Percentiles rank a stretch among this genome's conserved stretches.
Conservation (phyloP, 2,329 filamentous ascomycete species). For the Exutisphaerella laricina region DNA sequence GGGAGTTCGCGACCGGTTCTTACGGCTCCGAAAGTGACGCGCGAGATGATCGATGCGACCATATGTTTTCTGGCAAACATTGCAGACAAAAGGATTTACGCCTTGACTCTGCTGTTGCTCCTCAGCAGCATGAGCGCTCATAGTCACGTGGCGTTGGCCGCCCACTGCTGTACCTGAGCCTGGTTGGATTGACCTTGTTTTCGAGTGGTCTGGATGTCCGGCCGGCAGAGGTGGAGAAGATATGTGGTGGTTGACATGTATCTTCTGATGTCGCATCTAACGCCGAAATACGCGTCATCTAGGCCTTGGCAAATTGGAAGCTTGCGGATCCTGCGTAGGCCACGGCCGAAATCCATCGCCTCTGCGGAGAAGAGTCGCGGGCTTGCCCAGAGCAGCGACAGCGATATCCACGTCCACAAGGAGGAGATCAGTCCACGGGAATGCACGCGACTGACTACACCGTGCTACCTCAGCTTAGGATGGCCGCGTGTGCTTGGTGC, state of each 20-base stretch:
- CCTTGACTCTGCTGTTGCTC: neutral
- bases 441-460: neutral
- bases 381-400: neutral
- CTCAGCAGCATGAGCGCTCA: neutral
- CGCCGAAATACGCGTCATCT: too few relatives aligned
- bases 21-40: conserved; percentile 20
- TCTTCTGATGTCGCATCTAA: too few relatives aligned
- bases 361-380: neutral
- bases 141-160: neutral
- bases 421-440: too few relatives aligned
- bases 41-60: conserved; percentile 21
- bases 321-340: too few relatives aligned
- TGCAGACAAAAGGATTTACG: conserved; percentile 19
- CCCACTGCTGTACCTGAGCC: neutral
- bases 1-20: conserved; percentile 2
- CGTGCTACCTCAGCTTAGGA: neutral
- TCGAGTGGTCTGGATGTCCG: neutral
- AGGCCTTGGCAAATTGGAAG: too few relatives aligned
- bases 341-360: neutral
- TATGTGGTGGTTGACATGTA: neutral
- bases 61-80: conserved; percentile 21
- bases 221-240: neutral
- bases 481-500: neutral
- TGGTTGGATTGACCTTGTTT: neutral
- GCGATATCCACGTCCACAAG: too few relatives aligned